Conservation (phyloP, 148 eudicot genomes). For the Spergularia marina region DNA sequence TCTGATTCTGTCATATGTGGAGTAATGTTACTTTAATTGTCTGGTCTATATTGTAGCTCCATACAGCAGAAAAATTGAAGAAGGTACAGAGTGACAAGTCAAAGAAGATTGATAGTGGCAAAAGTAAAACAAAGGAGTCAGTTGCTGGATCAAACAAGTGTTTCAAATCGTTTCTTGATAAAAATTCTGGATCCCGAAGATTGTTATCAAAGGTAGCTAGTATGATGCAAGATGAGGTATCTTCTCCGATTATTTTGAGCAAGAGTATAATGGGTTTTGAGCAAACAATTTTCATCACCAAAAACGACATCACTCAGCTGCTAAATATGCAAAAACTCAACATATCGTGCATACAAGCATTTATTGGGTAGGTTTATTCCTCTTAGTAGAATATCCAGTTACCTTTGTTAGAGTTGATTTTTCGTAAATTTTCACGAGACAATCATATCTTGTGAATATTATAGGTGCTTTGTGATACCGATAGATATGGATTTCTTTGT, state of each 20-base stretch:
- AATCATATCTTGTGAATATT: not conserved
- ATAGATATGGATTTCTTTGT: not conserved
- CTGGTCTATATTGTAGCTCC: too few species aligned
- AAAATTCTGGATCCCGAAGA: not conserved
- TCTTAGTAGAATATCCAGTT: too few species aligned
- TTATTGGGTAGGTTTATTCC: not conserved
- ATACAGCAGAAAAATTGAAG: too few species aligned
- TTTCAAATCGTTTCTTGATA: not conserved
- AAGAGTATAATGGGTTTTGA: not conserved
- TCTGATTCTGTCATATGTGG: too few species aligned
- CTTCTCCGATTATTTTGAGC: not conserved
- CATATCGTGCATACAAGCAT: not conserved
- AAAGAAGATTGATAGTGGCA: too few species aligned
- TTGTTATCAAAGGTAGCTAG: not conserved
- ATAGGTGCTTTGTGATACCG: not conserved
- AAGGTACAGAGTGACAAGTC: too few species aligned
- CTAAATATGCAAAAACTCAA: not conserved
- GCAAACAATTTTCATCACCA: not conserved
- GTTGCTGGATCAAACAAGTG: not conserved
- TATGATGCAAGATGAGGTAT: not conserved
- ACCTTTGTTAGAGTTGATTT: too few species aligned
- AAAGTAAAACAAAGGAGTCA: not conserved
- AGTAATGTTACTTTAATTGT: too few species aligned
- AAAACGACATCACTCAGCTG: not conserved
- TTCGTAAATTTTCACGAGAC: too few species aligned